Percentiles rank a stretch among this genome's conserved stretches.
These are phyloP conservation scores for Wickerhamomyces hampshirensis DNA, from an alignment of 805 yeast genomes.

Conservation along the genomic window DNA sequence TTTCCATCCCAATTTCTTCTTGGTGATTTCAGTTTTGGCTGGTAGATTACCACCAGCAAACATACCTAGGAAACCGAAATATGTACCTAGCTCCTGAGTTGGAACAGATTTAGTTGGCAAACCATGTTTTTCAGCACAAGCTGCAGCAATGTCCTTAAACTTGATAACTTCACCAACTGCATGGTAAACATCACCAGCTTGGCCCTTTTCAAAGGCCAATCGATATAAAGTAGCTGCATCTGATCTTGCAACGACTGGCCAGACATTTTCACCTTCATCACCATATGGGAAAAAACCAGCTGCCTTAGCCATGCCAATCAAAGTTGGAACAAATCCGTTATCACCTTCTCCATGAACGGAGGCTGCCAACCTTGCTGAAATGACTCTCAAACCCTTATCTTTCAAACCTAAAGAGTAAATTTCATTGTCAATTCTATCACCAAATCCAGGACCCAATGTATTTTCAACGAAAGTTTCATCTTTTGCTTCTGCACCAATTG, in stretches of 20 bases:
- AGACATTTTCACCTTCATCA: slow-evolving; percentile 30
- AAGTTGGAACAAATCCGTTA: slow-evolving; percentile 21
- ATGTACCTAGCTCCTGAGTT: slow-evolving; percentile 10
- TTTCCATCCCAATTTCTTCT: slow-evolving; percentile 24
- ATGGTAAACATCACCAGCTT: slow-evolving; percentile 24
- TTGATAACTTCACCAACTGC: slow-evolving; percentile 24
- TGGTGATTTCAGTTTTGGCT: slow-evolving; percentile 17
- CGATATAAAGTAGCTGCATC: slow-evolving; percentile 32
- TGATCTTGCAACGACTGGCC: slow-evolving; percentile 28
- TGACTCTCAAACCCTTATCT: slow-evolving; percentile 24
- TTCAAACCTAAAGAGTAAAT: slow-evolving; percentile 12
- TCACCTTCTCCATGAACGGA: slow-evolving; percentile 31
- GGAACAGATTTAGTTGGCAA: slow-evolving; percentile 14
- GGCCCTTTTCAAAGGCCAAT: slow-evolving; percentile 24
- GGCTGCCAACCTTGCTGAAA: slow-evolving; percentile 27
- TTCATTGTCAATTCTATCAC: slow-evolving; percentile 15
- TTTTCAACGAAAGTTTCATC: slow-evolving; percentile 4
- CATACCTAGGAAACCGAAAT: slow-evolving; percentile 1
- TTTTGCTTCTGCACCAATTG: slow-evolving; percentile 5
- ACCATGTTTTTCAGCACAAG: slow-evolving; percentile 19
- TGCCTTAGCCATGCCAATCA: slow-evolving; percentile 27
- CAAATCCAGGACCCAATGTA: not conserved
- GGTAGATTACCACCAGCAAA: slow-evolving; percentile 9
- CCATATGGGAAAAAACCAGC: slow-evolving; percentile 28
- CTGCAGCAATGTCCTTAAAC: slow-evolving; percentile 25